These are phyloP conservation scores for Isoetes engelmannii DNA, from an alignment of 83 land plant genomes.

Conservation along the genomic window DNA sequence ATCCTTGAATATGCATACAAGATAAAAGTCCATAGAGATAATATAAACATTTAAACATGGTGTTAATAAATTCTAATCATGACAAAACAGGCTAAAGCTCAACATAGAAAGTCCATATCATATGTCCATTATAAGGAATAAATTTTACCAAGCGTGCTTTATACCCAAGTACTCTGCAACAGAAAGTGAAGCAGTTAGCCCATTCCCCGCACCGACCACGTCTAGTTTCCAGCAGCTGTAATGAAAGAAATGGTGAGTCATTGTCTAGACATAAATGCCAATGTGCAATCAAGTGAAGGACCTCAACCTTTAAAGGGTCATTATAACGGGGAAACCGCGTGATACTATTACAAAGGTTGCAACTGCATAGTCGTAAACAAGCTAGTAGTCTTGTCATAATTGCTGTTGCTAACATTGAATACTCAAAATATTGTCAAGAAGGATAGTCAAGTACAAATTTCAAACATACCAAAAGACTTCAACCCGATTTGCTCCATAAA, in stretches of 20 bases:
- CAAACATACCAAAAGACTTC: slow-evolving; percentile 35
- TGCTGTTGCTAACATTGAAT: neutral
- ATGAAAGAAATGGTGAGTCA: neutral
- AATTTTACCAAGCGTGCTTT: slow-evolving; percentile 70
- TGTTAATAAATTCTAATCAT: no score
- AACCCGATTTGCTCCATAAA: slow-evolving; percentile 54
- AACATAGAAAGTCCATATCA: no score
- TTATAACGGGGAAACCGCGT: slow-evolving; percentile 97
- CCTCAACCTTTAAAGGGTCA: slow-evolving; percentile 76
- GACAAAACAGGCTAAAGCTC: no score
- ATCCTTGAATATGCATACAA: neutral
- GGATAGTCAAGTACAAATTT: neutral
- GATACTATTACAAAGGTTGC: slow-evolving; percentile 47
- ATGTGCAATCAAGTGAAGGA: slow-evolving; percentile 1
- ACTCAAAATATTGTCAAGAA: neutral
- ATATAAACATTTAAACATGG: no score
- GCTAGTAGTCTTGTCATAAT: neutral
- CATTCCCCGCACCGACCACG: slow-evolving; percentile 97
- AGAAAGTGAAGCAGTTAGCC: slow-evolving; percentile 96
- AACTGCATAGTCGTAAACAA: slow-evolving; percentile 29
- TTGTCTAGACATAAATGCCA: neutral
- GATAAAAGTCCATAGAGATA: no score
- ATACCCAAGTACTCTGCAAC: slow-evolving; percentile 89
- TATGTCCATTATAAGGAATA: no score
- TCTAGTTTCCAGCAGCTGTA: slow-evolving; percentile 83